A percentile compares a stretch with the other conserved stretches of the same genome.
Evolutionary conservation across 2,329 filamentous ascomycete genomes (phyloP).

Genomic region (Calonectria honghensis): DNA sequence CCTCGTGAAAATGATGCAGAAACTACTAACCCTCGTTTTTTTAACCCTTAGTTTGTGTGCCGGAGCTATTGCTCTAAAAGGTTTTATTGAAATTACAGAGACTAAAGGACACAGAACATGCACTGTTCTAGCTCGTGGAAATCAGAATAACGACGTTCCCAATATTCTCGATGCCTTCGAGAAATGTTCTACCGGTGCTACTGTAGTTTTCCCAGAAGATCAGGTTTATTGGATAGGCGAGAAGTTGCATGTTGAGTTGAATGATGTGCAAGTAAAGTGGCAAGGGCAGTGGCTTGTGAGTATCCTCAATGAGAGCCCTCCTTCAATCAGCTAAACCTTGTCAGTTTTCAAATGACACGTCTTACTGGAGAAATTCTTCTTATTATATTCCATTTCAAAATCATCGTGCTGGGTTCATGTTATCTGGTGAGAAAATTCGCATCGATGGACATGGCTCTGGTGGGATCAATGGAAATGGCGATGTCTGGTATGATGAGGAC

Average conservation of each 20-base stretch:
- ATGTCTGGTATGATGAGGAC: constrained; percentile 10
- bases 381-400: constrained; percentile 12
- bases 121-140: neutral
- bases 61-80: too few species aligned
- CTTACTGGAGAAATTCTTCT: constrained; percentile 8
- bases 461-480: constrained; percentile 10
- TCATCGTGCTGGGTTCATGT: constrained; percentile 1
- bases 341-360: constrained; percentile 7
- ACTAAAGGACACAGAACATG: neutral
- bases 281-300: constrained; percentile 12
- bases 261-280: constrained; percentile 12
- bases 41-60: neutral
- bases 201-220: neutral
- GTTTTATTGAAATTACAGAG: neutral
- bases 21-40: neutral
- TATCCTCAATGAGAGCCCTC: too few species aligned
- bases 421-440: neutral
- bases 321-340: neutral
- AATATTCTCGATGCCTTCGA: constrained; percentile 7
- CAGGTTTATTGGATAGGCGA: constrained; percentile 9
- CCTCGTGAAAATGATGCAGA: neutral
- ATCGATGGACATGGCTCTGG: constrained; percentile 2
- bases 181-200: neutral
- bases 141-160: constrained; percentile 1
- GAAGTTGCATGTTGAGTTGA: neutral